Evolutionary conservation across 257 asterid species (phyloP).

Genomic region (Lycium barbarum): DNA sequence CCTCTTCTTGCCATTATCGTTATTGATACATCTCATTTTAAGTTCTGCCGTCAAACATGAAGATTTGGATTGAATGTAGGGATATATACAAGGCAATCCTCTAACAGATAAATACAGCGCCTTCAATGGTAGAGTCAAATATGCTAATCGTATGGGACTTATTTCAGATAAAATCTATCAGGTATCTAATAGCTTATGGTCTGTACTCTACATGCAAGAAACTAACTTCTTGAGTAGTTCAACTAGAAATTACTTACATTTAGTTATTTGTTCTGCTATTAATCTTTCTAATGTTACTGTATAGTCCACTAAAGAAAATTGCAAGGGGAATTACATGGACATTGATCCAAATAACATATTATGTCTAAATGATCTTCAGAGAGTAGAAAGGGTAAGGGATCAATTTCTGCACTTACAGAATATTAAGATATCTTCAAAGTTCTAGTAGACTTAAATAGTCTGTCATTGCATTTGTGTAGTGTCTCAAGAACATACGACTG

Average conservation of each 20-base stretch:
- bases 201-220: conserved; percentile 4
- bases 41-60: neutral
- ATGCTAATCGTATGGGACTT: conserved; percentile 25
- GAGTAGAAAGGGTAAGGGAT: conserved; percentile 12
- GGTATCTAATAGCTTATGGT: conserved; percentile 28
- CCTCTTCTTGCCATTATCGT: neutral
- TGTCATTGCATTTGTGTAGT: neutral
- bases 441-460: neutral
- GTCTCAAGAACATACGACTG: conserved; percentile 19
- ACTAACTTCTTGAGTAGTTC: neutral
- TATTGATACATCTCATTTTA: neutral
- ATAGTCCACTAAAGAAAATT: conserved; percentile 33
- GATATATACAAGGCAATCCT: conserved; percentile 31
- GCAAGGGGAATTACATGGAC: conserved; percentile 7
- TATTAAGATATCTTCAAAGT: neutral
- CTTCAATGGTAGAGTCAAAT: conserved; percentile 10
- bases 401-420: neutral
- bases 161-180: conserved; percentile 27
- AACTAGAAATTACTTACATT: neutral
- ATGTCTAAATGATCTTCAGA: conserved; percentile 27
- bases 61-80: conserved; percentile 25
- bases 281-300: neutral
- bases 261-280: neutral
- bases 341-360: neutral
- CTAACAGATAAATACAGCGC: neutral